Evolutionary conservation across 805 yeast genomes (phyloP), one percentile per base, ranked within the genome.

Genomic region (Ogataea ganodermae): DNA sequence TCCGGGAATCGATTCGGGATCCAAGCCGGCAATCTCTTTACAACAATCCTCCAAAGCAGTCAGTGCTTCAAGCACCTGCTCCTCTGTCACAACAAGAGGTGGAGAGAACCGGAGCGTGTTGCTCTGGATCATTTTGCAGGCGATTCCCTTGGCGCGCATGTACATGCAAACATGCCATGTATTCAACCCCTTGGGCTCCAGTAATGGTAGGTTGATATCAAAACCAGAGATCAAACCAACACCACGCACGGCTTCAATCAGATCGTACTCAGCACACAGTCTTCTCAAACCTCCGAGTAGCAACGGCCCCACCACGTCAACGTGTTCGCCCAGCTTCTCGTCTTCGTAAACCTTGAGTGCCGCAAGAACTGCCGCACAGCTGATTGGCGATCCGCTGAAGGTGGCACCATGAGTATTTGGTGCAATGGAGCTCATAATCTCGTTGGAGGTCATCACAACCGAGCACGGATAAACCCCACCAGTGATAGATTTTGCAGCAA

Each of bases 351-450:
- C 64, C 37, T 60, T 50, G 12, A 61, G 44, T 4, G 64, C 61
- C 1, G 64, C 61, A 5, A 60, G 35, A 9, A 61, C 50, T 6
- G 64, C 58, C 28, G 52, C 59, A 50, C 66, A 62, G 8, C 56
- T 52, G 23, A 62, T 52, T 35, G 66, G 66, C 6, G 63, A 54
- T 3, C 66, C 66, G 27, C 59, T 50, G 45, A 56, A 62, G 1
- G 66, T 62, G n/a, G 61, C 62, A 24, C 66, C 65, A 44, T 61
- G 66, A 6, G 60, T 39, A 41, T 55, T 57, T 24, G 65, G 65
- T 18, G 46, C 57, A 31, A 62, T 60, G n/a, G 60, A 52, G 43
- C 55, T 50, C 59, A 59, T 53, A 28, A 62, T 54, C 13, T 58
- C 63, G 2, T 48, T 42, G 7, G 58, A 51, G 10, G 56, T 36